Conservation (phyloP, 495 filamentous ascomycete species). For the Hypoxylon perforatum region DNA sequence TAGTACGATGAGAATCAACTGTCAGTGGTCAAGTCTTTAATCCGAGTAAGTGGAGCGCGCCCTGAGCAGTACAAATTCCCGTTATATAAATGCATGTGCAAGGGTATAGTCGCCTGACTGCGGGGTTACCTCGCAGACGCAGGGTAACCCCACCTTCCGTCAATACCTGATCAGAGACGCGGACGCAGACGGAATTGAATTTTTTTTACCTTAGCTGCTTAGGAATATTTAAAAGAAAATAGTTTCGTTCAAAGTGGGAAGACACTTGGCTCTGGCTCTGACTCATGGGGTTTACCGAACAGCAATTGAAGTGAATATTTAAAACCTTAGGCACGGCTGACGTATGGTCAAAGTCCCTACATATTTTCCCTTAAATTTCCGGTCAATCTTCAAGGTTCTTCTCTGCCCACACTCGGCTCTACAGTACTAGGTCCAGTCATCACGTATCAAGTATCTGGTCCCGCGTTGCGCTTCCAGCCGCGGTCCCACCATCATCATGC, state of each 20-base stretch:
- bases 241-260: constrained; percentile 19
- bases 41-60: too few species aligned
- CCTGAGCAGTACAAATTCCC: background rate
- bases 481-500: constrained; percentile 41
- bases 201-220: too few species aligned
- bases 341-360: background rate
- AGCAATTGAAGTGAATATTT: constrained; percentile 1
- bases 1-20: too few species aligned
- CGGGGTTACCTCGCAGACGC: constrained; percentile 35
- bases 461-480: constrained; percentile 16
- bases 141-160: constrained; percentile 30
- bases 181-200: constrained; percentile 30
- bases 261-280: constrained; percentile 24
- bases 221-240: constrained; percentile 30
- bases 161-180: constrained; percentile 8
- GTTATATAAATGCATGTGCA: constrained; percentile 14
- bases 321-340: background rate
- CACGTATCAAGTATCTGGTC: background rate
- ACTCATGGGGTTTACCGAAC: constrained; percentile 41
- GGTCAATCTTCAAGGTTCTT: background rate
- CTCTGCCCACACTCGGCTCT: background rate
- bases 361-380: background rate
- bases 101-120: constrained; percentile 25
- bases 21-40: too few species aligned
- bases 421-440: too few species aligned